These are phyloP conservation scores for Blepharisma undulans DNA, from an alignment of 169 alveolate genomes.

Conservation along the genomic window DNA sequence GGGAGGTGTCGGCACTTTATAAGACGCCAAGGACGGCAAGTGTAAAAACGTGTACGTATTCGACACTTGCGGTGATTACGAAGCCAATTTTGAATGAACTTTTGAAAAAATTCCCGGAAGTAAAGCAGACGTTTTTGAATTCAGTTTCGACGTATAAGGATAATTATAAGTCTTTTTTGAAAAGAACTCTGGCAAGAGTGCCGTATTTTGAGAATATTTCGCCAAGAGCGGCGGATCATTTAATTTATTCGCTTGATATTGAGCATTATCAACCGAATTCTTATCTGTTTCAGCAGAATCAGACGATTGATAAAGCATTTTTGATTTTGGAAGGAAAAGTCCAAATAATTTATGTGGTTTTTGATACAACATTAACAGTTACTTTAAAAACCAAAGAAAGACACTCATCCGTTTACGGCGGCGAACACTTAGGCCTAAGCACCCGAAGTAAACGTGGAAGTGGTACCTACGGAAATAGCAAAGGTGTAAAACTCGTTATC, in stretches of 20 bases:
- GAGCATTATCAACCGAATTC: not conserved
- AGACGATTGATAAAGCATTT: not conserved
- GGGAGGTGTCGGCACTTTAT: slow-evolving; percentile 94
- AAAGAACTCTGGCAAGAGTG: not conserved
- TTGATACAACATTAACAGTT: not conserved
- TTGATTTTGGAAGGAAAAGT: slow-evolving; percentile 20
- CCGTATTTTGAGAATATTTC: not conserved
- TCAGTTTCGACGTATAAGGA: not conserved
- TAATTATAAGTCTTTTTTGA: not conserved
- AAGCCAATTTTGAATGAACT: not conserved
- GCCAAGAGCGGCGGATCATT: too few relatives aligned
- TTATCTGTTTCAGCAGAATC: not conserved
- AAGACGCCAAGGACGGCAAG: slow-evolving; percentile 96
- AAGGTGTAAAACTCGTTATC: not conserved
- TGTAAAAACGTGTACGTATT: slow-evolving; percentile 79
- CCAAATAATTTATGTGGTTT: not conserved
- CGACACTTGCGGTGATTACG: not conserved
- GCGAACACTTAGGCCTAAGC: too few relatives aligned
- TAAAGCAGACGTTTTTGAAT: not conserved
- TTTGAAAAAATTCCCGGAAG: not conserved
- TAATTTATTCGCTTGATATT: not conserved
- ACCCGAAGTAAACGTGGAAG: too few relatives aligned
- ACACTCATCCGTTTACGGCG: too few relatives aligned
- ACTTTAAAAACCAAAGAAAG: not conserved
- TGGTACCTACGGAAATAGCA: not conserved